Conservation (phyloP, 177 flowering plant genomes). For the Vitis hybrid region DNA sequence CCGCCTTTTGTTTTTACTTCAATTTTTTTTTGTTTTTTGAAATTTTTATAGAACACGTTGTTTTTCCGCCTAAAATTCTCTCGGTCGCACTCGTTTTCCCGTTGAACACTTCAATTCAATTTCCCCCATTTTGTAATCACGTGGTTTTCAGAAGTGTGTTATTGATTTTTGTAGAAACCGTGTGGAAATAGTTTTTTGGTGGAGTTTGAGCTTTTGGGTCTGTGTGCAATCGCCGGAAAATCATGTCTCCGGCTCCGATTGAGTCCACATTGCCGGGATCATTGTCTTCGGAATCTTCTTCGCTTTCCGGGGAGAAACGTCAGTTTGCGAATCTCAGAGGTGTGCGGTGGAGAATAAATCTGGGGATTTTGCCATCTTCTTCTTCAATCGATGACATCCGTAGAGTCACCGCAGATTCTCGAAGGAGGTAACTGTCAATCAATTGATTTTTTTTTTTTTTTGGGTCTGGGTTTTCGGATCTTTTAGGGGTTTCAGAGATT, state of each 20-base stretch:
- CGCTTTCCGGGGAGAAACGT: conserved; percentile 16
- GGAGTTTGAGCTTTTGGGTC: conserved; percentile 6
- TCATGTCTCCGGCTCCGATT: conserved; percentile 17
- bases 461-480: background rate
- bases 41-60: too few species aligned
- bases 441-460: background rate
- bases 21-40: background rate
- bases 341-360: conserved; percentile 86
- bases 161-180: conserved; percentile 10
- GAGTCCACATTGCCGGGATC: conserved; percentile 21
- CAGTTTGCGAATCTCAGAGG: conserved; percentile 63
- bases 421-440: conserved; percentile 57
- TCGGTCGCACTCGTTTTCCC: too few species aligned
- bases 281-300: conserved; percentile 1
- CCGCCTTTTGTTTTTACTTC: conserved; percentile 1
- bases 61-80: too few species aligned
- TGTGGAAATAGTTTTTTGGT: too few species aligned
- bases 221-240: conserved; percentile 1
- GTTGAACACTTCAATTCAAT: background rate
- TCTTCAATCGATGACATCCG: conserved; percentile 79
- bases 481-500: too few species aligned
- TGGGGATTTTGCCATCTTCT: conserved; percentile 75
- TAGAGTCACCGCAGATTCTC: conserved; percentile 78
- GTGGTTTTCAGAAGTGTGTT: conserved; percentile 4
- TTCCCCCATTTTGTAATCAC: background rate